These are phyloP conservation scores for Phytophthora megakarya DNA, from an alignment of 352 stramenopile genomes.

Conservation along the genomic window DNA sequence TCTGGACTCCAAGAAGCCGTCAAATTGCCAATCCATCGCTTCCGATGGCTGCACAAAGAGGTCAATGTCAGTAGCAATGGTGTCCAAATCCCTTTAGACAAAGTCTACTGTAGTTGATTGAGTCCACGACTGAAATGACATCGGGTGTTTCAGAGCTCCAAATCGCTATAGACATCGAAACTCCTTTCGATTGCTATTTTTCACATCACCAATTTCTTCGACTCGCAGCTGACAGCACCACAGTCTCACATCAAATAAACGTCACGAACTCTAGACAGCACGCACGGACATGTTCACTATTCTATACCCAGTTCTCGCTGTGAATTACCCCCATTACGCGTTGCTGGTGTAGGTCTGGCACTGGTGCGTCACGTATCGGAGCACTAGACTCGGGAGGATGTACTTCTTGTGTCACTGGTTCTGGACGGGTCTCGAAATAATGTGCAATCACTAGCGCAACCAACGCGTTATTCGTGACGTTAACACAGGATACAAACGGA, in stretches of 20 bases:
- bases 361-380: constrained; percentile 1
- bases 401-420: constrained; percentile 13
- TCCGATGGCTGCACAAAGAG: constrained; percentile 5
- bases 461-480: constrained; percentile 57
- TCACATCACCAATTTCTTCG: constrained; percentile 7
- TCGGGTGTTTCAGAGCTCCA: constrained; percentile 19
- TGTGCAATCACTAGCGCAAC: constrained; percentile 56
- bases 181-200: constrained; percentile 30
- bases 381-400: neutral
- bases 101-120: constrained; percentile 3
- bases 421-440: constrained; percentile 47
- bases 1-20: constrained; percentile 32
- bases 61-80: constrained; percentile 7
- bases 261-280: neutral
- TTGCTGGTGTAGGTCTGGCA: constrained; percentile 15
- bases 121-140: constrained; percentile 15
- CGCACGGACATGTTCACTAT: constrained; percentile 1
- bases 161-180: constrained; percentile 14
- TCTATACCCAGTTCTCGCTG: constrained; percentile 40
- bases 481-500: constrained; percentile 56
- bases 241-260: constrained; percentile 17
- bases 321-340: constrained; percentile 18
- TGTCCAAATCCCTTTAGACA: neutral
- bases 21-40: constrained; percentile 48
- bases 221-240: no score